These are phyloP conservation scores for Fraxinus sp. DNA, from an alignment of 305 asterid genomes.

Conservation along the genomic window DNA sequence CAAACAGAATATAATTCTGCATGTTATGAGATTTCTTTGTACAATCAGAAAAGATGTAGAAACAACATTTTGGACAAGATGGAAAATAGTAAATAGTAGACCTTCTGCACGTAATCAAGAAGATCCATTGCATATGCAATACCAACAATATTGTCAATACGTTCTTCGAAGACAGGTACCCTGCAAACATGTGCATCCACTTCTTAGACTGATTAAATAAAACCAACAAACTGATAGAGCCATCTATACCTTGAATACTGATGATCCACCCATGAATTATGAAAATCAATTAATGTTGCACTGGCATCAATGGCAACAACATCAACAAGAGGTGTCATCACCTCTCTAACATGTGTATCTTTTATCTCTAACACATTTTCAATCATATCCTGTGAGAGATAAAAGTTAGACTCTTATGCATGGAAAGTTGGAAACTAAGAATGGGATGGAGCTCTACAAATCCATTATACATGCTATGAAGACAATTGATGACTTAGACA, in stretches of 20 bases:
- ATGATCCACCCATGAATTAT: slow-evolving; percentile 92
- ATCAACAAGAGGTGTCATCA: slow-evolving; percentile 98
- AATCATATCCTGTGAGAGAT: slow-evolving; percentile 84
- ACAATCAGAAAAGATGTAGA: slow-evolving; percentile 33
- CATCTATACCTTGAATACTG: slow-evolving; percentile 82
- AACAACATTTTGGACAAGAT: slow-evolving; percentile 21
- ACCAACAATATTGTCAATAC: slow-evolving; percentile 95
- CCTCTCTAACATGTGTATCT: slow-evolving; percentile 98
- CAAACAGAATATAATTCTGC: slow-evolving; percentile 59
- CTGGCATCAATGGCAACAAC: slow-evolving; percentile 92
- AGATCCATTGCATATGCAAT: slow-evolving; percentile 99
- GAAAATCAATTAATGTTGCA: slow-evolving; percentile 92
- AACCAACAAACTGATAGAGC: slow-evolving; percentile 14
- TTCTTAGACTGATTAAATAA: slow-evolving; percentile 25
- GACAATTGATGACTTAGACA: neutral
- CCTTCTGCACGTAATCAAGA: slow-evolving; percentile 92
- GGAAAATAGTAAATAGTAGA: slow-evolving; percentile 33
- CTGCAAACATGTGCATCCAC: slow-evolving; percentile 41
- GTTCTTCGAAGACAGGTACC: slow-evolving; percentile 98
- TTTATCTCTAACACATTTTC: slow-evolving; percentile 96
- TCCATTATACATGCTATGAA: slow-evolving; percentile 12
- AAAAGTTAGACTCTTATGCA: slow-evolving; percentile 9
- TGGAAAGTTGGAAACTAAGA: neutral
- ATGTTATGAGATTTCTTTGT: slow-evolving; percentile 46
- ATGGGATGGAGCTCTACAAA: neutral